Evolutionary conservation across 768 basidiomycete genomes (phyloP).

Genomic region (Lyophyllum semitale): DNA sequence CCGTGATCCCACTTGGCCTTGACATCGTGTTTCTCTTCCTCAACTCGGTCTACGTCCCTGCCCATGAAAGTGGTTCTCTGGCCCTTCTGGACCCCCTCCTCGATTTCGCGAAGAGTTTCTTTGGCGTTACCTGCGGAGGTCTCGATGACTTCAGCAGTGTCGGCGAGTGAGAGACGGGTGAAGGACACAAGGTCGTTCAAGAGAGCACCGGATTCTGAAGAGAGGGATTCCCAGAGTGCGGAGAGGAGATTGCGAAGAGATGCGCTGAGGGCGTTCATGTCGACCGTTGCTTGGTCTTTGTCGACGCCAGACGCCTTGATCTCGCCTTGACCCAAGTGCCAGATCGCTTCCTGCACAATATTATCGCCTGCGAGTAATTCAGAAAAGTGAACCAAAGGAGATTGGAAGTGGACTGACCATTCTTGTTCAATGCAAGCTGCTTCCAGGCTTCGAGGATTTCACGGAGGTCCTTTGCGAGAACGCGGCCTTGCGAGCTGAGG

Average conservation of each 20-base stretch:
- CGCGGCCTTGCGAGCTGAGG: slow-evolving; percentile 57
- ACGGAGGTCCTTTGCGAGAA: slow-evolving; percentile 51
- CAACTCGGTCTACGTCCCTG: slow-evolving; percentile 47
- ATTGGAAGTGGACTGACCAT: slow-evolving; percentile 39
- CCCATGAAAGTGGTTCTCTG: slow-evolving; percentile 56
- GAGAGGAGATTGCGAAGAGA: slow-evolving; percentile 53
- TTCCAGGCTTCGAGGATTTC: slow-evolving; percentile 62
- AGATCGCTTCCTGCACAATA: slow-evolving; percentile 63
- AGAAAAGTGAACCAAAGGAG: background rate
- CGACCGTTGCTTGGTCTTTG: slow-evolving; percentile 47
- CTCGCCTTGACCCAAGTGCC: slow-evolving; percentile 63
- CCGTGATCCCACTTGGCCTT: slow-evolving; percentile 63
- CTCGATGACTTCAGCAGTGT: slow-evolving; percentile 64
- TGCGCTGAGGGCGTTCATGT: slow-evolving; percentile 49
- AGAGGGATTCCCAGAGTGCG: slow-evolving; percentile 53
- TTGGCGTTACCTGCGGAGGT: slow-evolving; percentile 52
- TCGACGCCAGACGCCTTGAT: slow-evolving; percentile 32
- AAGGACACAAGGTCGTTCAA: slow-evolving; percentile 68
- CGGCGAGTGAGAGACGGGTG: slow-evolving; percentile 62
- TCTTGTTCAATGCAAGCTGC: slow-evolving; percentile 53
- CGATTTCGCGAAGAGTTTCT: slow-evolving; percentile 52
- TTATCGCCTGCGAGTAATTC: slow-evolving; percentile 51
- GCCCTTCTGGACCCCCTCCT: slow-evolving; percentile 61
- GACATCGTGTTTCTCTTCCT: slow-evolving; percentile 48
- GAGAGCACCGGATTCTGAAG: slow-evolving; percentile 54